phyloP scores from a whole-genome alignment of 2,329 filamentous ascomycete species.

The Stemphylium vesicarium region DNA sequence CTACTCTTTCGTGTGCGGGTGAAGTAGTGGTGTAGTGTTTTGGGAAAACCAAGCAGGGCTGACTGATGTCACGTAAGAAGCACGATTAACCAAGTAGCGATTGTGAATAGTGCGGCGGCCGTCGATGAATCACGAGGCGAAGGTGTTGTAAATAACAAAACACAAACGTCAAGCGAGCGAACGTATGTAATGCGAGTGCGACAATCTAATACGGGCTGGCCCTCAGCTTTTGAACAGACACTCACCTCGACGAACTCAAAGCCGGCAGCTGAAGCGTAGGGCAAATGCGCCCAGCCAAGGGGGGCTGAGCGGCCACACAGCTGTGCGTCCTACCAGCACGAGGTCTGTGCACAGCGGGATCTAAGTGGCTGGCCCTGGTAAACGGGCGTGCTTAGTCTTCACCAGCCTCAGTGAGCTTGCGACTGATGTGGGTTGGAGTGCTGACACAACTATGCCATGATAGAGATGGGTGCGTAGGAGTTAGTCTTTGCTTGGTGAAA shows the following conservation, averaged over 20 bases:
- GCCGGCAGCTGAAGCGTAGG: constrained; percentile 16
- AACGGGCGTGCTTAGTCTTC: constrained; percentile 10
- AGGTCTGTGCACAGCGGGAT: constrained; percentile 13
- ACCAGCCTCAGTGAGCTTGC: constrained; percentile 34
- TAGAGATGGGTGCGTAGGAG: constrained; percentile 1
- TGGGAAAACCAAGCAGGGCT: constrained; percentile 8
- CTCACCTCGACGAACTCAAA: not conserved
- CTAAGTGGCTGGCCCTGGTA: constrained; percentile 14
- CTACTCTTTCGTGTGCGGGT: not conserved
- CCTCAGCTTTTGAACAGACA: constrained; percentile 17
- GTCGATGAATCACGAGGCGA: not conserved
- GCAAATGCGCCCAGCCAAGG: constrained; percentile 16
- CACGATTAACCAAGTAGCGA: constrained; percentile 6
- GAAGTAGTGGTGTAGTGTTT: constrained; percentile 2
- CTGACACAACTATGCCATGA: constrained; percentile 24
- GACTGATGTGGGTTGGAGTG: constrained; percentile 9
- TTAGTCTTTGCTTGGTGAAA: not conserved
- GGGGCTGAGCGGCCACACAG: constrained; percentile 22
- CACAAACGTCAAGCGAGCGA: not conserved
- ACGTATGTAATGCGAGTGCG: not conserved
- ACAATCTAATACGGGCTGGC: not conserved
- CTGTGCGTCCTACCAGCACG: not conserved
- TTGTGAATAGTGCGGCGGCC: not conserved
- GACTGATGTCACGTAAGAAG: constrained; percentile 13
- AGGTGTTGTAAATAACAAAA: not conserved